Evolutionary conservation across 805 yeast species (phyloP), one percentile per base, ranked within the genome.

Genomic region (Candida broadrunensis): DNA sequence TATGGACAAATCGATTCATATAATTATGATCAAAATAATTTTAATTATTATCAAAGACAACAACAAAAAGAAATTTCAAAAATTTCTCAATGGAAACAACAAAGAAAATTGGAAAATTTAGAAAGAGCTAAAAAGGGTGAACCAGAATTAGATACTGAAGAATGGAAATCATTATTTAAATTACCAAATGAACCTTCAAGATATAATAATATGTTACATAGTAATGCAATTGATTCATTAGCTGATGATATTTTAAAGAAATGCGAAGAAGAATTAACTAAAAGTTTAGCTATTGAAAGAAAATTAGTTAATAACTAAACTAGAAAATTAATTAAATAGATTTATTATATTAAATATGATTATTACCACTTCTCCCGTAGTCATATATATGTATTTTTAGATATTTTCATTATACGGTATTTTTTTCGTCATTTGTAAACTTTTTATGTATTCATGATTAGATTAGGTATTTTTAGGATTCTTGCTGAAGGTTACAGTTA

Each of bases 11-110:
- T 86, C 31, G 93, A 86, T 61, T 81, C 83, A 36, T 81, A 79
- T 67, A 83, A 82, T 67, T 82, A 82, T 60, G 89, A 83, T 58
- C 86, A 84, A 60, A 82, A 83, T 50, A 85, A 82, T 65, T 81
- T 83, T 72, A 83, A 85, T 70, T 85, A 83, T 65, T 85, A 78
- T 70, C 93, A 85, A 67, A 80, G 95, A 69, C 83, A 79, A 52
- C 70, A 79, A 44, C 76, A 81, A 36, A 77, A 88, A 58, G 95
- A 86, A 58, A 69, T 74, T 60, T 64, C 80, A 45, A 85, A 83
- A 68, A 74, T 86, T 49, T 70, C 72, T 48, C 87, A 81, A 57
- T 86, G 91, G 90, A 82, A 83, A 57, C 80, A 77, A 55, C 80
- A 78, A 61, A 70, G 85, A 57, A 76, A 77, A 61, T 70, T 75